Percentiles rank a stretch among this genome's conserved stretches.
These are phyloP conservation scores for Thielaviopsis populi DNA, from an alignment of 2,329 filamentous ascomycete species.

Conservation along the genomic window DNA sequence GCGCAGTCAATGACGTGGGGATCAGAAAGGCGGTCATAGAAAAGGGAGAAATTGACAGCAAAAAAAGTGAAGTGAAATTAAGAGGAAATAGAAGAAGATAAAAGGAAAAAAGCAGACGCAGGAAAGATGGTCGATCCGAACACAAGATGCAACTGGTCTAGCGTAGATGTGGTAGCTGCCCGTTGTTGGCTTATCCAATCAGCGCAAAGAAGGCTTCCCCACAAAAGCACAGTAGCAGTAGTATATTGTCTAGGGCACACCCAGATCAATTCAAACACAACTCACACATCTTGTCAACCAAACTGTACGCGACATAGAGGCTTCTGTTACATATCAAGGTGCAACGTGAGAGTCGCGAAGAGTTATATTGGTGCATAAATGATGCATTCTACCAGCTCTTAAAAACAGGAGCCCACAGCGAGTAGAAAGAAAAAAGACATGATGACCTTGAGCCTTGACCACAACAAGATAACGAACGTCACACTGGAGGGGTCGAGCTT, in stretches of 20 bases:
- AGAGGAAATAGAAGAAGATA: not conserved
- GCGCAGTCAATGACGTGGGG: not conserved
- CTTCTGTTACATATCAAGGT: not conserved
- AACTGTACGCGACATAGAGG: too few relatives aligned
- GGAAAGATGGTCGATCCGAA: not conserved
- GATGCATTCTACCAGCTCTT: not conserved
- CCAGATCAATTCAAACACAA: not conserved
- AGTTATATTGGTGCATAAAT: not conserved
- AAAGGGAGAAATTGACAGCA: not conserved
- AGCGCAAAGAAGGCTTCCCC: not conserved
- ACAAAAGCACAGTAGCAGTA: not conserved
- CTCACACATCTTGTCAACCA: too few relatives aligned
- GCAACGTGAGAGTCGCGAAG: not conserved
- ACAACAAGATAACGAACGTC: not conserved
- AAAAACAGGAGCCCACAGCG: not conserved
- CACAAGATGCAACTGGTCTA: slow-evolving; percentile 1
- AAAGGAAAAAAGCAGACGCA: not conserved
- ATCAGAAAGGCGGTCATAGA: not conserved
- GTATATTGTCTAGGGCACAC: not conserved
- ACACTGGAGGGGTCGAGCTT: slow-evolving; percentile 3
- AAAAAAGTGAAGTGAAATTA: not conserved
- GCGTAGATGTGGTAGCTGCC: not conserved
- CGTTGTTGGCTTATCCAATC: not conserved
- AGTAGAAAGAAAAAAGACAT: not conserved
- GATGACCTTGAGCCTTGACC: not conserved